Conservation (phyloP, 805 yeast genomes). For the Blastobotrys chiropterorum region DNA sequence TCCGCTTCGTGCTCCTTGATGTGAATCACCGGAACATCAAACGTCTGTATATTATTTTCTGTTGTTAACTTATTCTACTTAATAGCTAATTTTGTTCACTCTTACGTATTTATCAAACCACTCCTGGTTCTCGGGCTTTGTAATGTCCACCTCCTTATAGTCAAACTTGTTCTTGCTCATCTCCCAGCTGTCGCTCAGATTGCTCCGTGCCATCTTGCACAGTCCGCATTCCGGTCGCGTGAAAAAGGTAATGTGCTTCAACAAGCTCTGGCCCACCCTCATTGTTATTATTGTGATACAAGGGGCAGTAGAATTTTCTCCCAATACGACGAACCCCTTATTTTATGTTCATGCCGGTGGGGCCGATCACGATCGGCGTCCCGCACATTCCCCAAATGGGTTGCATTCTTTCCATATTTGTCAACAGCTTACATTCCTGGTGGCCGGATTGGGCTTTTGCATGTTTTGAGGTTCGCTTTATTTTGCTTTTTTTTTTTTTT, state of each 20-base stretch:
- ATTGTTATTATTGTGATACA: not conserved
- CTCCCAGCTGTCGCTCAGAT: conserved; percentile 17
- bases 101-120: conserved; percentile 32
- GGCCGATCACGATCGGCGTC: not conserved
- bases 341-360: not conserved
- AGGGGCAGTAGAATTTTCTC: not conserved
- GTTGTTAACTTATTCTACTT: not conserved
- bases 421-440: not conserved
- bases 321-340: not conserved
- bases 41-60: conserved; percentile 21
- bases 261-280: not conserved
- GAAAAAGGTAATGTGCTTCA: conserved; percentile 23
- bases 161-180: conserved; percentile 15
- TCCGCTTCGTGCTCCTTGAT: conserved; percentile 13
- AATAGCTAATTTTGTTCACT: not conserved
- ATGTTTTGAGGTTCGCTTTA: not conserved
- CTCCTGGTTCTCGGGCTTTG: conserved; percentile 27
- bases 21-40: conserved; percentile 34
- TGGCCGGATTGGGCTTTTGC: not conserved
- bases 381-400: not conserved
- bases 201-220: conserved; percentile 29
- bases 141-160: conserved; percentile 28
- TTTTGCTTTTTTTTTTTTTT: not conserved
- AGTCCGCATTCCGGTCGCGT: conserved; percentile 34
- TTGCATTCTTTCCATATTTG: not conserved